phyloP scores from a whole-genome alignment of 2,329 filamentous ascomycete genomes.

The Cladophialophora immunda region DNA sequence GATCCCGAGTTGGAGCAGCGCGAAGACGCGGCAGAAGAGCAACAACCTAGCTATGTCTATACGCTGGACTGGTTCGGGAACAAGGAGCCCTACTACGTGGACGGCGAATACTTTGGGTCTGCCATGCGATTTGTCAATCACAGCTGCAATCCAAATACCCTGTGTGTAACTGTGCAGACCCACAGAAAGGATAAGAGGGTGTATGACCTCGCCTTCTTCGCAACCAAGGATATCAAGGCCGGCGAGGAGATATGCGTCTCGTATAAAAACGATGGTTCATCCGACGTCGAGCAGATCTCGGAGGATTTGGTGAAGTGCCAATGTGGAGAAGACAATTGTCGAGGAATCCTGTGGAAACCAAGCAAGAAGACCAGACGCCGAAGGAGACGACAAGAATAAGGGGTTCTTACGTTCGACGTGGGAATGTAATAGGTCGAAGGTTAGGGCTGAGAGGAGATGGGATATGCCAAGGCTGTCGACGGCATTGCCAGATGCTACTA shows the following conservation, averaged over 20 bases:
- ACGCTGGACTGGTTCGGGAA: slow-evolving; percentile 49
- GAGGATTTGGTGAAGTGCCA: slow-evolving; percentile 53
- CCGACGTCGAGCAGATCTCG: slow-evolving; percentile 40
- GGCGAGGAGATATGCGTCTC: slow-evolving; percentile 58
- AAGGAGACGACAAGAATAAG: slow-evolving; percentile 19
- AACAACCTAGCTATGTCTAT: slow-evolving; percentile 53
- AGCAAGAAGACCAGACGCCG: slow-evolving; percentile 27
- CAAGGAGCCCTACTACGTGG: slow-evolving; percentile 49
- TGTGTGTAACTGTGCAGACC: slow-evolving; percentile 54
- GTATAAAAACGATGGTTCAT: slow-evolving; percentile 43
- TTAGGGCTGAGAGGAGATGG: background rate
- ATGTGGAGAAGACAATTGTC: slow-evolving; percentile 54
- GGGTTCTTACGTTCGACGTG: background rate
- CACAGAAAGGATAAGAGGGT: slow-evolving; percentile 51
- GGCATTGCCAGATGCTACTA: too few species aligned
- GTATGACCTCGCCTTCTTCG: slow-evolving; percentile 59
- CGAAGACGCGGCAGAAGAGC: slow-evolving; percentile 45
- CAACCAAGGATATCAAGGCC: slow-evolving; percentile 51
- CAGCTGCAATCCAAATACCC: slow-evolving; percentile 58
- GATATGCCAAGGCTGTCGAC: background rate
- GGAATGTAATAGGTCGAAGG: background rate
- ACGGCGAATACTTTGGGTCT: slow-evolving; percentile 53
- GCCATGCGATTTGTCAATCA: slow-evolving; percentile 59
- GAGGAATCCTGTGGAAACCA: slow-evolving; percentile 53
- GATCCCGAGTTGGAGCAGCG: slow-evolving; percentile 48